Evolutionary conservation across 2,329 filamentous ascomycete species (phyloP), one percentile per base, ranked within the genome.

Genomic region (Fusarium graminum): DNA sequence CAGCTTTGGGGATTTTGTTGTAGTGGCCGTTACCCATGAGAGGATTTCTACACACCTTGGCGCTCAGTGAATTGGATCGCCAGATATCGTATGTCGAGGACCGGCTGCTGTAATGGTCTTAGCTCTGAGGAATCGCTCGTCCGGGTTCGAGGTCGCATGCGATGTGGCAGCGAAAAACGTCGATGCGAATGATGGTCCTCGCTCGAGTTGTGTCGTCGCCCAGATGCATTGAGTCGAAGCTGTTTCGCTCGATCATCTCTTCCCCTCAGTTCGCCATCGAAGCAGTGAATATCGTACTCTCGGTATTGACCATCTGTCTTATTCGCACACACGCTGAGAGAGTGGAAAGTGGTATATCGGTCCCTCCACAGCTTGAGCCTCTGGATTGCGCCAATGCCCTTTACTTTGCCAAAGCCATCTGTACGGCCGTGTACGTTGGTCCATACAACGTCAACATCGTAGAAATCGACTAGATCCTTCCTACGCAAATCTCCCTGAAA

Each of bases 311-410:
- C 75, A 45, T 83, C 80, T 9, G 74, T 75, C 51, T 81, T 80
- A 63, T 83, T 83, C 30, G 83, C 82, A 53, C 81, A 80, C 17
- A 85, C 74, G 10, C 81, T 82, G 30, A 85, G 60, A 26, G 79
- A 83, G 68, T 85, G 82, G 41, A 79, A 80, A 4, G 79, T 80
- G 13, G 80, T 81, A 53, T 82, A 80, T 44, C 79, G 77, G 65
- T 85, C 83, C 52, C 78, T 78, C 83, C 83, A 85, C 26, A 85
- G 74, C 73, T 85, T 85, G 63, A 85, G 77, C 50, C 83, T 76
- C 72, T 85, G 83, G 40, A 85, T 83, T 3, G 82, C 81, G 2
- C 81, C 83, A 52, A 85, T 78, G 19, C 83, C 83, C 55, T 80
- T 80, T 13, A 85, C 78, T 30, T 80, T 83, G 43, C 83, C 83